Evolutionary conservation across 352 stramenopile species (phyloP), one percentile per base, ranked within the genome.

Genomic region (Globisporangium echinulatum): DNA sequence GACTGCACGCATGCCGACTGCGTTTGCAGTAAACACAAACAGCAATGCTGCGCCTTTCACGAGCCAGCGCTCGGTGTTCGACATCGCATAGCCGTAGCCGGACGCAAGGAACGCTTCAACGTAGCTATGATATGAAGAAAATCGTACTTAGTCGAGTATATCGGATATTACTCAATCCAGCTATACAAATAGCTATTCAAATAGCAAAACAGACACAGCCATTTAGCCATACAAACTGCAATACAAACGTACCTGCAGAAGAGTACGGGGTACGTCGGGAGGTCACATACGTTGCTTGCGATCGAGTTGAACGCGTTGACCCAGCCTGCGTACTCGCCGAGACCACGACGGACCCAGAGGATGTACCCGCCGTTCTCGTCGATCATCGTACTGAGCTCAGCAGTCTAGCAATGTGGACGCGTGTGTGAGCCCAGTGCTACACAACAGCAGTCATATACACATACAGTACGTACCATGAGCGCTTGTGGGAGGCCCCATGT

Each of bases 311-410:
- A 90, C 43, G 82, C 82, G 64, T 94, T 94, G 50, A 94, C 59
- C 81, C 84, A 94, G 43, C 85, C 85, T 11, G 82, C 82, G 50
- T 87, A 94, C 54, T 89, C 67, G n/a, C 85, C 85, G 13, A 94
- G 61, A 8, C 82, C 82, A 10, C 82, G 79, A 11, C 79, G 82
- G n/a, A 94, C 85, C 82, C 85, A 94, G 38, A 90, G 63, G 50
- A 94, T 92, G 67, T 94, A 94, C 13, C 85, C 85, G 13, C 82
- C 85, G 49, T 94, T 94, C 60, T 91, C 78, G 54, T 90, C 78
- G 43, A 92, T 92, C 79, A 94, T 91, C 10, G 85, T 82, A 49
- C 80, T 91, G 43, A 94, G 64, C 50, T 94, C 85, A 3, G 85
- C 85, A 11, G 82, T 91, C 77, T 90, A 19, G 10, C 13, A 37